A percentile compares a stretch with the other conserved stretches of the same genome.
Evolutionary conservation across 192 early-diverging fungal genomes (phyloP).

Genomic region (Backusella circina): DNA sequence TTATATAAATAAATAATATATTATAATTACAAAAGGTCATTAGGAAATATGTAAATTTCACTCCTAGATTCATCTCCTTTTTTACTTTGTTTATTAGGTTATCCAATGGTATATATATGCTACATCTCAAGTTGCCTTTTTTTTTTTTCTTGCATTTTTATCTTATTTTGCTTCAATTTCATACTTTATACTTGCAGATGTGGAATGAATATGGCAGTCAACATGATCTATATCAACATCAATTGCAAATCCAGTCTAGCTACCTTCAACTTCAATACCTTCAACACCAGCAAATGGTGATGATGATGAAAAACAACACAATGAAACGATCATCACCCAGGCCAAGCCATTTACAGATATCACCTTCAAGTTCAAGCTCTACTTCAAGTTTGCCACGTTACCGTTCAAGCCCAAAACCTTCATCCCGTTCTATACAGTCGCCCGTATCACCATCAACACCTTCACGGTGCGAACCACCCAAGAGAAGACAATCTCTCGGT

Average conservation of each 20-base stretch:
- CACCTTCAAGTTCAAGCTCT: neutral
- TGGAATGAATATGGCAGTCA: constrained; percentile 2
- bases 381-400: neutral
- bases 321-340: neutral
- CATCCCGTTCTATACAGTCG: neutral
- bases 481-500: constrained; percentile 13
- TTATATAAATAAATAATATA: neutral
- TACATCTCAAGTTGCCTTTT: neutral
- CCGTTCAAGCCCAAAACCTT: neutral
- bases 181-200: neutral
- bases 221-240: constrained; percentile 1
- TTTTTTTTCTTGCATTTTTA: neutral
- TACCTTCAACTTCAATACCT: constrained; percentile 8
- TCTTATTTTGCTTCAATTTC: neutral
- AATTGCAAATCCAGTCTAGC: constrained; percentile 6
- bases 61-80: neutral
- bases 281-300: constrained; percentile 7
- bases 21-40: constrained; percentile 7
- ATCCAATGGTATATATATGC: neutral
- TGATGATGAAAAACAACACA: constrained; percentile 6
- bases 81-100: neutral
- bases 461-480: neutral
- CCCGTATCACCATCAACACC: constrained; percentile 2
- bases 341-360: neutral
- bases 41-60: constrained; percentile 2